These are phyloP conservation scores for Xylariaceae sp. DNA, from an alignment of 2,329 filamentous ascomycete species.

Conservation along the genomic window DNA sequence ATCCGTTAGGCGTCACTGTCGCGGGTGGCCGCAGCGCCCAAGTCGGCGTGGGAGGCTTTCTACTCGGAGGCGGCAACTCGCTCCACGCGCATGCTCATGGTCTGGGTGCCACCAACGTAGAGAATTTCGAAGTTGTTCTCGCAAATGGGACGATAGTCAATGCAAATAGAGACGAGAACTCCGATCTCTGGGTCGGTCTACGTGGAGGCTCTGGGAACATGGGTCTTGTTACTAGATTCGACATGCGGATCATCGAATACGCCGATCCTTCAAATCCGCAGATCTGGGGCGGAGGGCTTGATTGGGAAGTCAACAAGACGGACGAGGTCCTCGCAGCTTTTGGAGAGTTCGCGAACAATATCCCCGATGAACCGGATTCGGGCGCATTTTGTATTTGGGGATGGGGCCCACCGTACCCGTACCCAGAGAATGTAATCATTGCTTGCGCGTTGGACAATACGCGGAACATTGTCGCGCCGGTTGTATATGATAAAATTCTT, in stretches of 20 bases:
- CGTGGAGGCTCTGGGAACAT: neutral
- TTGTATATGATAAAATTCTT: no score
- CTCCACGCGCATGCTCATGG: neutral
- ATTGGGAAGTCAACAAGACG: no score
- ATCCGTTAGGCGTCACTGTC: neutral
- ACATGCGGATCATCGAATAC: conserved; percentile 1
- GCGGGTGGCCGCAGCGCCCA: neutral
- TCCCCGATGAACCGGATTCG: no score
- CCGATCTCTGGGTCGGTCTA: neutral
- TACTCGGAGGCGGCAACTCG: neutral
- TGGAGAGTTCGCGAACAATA: no score
- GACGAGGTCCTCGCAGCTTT: no score
- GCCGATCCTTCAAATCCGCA: neutral
- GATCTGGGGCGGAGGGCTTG: neutral
- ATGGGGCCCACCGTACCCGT: no score
- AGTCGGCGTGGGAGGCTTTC: neutral
- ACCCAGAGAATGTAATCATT: no score
- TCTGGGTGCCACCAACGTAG: neutral
- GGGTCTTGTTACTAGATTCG: neutral
- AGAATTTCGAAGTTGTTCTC: neutral
- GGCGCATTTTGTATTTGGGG: no score
- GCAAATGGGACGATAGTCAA: neutral
- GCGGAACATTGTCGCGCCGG: no score
- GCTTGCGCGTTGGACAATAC: no score
- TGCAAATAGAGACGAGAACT: neutral